A percentile compares a stretch with the other conserved stretches of the same genome.
Evolutionary conservation across 345 rosid genomes (phyloP).

Genomic region (Salix purpurea): DNA sequence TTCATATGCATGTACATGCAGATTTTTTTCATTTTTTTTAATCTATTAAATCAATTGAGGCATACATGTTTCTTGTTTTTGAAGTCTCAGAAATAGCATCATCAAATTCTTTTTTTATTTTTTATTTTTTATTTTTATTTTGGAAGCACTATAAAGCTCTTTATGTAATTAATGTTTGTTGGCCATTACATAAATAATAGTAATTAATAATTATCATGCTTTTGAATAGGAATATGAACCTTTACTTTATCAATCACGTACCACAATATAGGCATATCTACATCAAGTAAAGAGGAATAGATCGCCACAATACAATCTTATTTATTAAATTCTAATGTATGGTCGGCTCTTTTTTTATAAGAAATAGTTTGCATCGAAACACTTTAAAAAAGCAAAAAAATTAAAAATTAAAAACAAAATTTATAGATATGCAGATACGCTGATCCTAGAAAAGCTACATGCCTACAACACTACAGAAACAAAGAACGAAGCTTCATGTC

Average conservation of each 20-base stretch:
- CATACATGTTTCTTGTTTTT: not conserved
- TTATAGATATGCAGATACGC: no score
- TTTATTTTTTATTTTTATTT: not conserved
- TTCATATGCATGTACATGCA: no score
- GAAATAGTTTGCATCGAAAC: no score
- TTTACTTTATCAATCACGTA: slow-evolving; percentile 9
- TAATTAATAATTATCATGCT: not conserved
- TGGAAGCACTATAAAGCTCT: not conserved
- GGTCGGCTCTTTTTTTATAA: not conserved
- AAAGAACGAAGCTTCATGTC: no score
- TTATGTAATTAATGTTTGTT: not conserved
- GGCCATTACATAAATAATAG: not conserved
- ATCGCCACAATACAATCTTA: not conserved
- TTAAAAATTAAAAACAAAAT: no score
- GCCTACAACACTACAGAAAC: no score
- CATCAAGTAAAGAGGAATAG: not conserved
- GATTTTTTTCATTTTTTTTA: no score
- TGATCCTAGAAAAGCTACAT: no score
- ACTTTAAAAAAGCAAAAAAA: no score
- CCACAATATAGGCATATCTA: not conserved
- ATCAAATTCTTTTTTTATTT: not conserved
- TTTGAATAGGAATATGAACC: not conserved
- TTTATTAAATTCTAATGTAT: not conserved
- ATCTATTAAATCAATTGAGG: no score
- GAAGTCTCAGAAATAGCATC: not conserved